Conservation (phyloP, 352 stramenopile species). For the Elongisporangium undulatum region DNA sequence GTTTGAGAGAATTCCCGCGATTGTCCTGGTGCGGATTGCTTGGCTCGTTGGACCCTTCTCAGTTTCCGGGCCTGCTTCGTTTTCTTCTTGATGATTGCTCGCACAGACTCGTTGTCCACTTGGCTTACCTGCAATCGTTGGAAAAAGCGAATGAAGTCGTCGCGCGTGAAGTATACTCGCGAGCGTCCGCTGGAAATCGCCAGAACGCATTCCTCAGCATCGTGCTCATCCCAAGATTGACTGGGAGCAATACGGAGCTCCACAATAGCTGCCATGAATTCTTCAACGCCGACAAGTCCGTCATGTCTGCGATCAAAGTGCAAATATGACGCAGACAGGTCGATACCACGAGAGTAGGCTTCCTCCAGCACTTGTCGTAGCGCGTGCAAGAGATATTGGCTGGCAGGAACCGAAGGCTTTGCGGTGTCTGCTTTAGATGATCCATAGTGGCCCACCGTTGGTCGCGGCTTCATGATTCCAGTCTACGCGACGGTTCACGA, state of each 20-base stretch:
- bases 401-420: not conserved
- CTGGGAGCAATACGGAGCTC: slow-evolving; percentile 24
- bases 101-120: slow-evolving; percentile 1
- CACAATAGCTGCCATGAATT: slow-evolving; percentile 46
- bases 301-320: slow-evolving; percentile 51
- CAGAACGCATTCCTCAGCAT: slow-evolving; percentile 42
- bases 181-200: slow-evolving; percentile 30
- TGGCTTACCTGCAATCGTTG: not conserved
- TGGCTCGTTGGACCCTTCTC: not conserved
- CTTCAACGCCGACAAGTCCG: slow-evolving; percentile 39
- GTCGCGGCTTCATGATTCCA: not conserved
- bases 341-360: slow-evolving; percentile 40
- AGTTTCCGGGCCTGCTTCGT: not conserved
- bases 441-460: not conserved
- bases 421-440: not conserved
- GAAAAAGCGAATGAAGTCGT: slow-evolving; percentile 58
- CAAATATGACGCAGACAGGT: slow-evolving; percentile 40
- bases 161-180: slow-evolving; percentile 40
- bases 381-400: slow-evolving; percentile 21
- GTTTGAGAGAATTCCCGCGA: not conserved
- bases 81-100: not conserved
- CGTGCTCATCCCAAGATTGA: slow-evolving; percentile 26
- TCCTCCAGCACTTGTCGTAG: slow-evolving; percentile 46
- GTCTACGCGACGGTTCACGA: not conserved
- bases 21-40: not conserved